Evolutionary conservation across 768 basidiomycete genomes (phyloP).

Genomic region (Pisolithus tinctorius): DNA sequence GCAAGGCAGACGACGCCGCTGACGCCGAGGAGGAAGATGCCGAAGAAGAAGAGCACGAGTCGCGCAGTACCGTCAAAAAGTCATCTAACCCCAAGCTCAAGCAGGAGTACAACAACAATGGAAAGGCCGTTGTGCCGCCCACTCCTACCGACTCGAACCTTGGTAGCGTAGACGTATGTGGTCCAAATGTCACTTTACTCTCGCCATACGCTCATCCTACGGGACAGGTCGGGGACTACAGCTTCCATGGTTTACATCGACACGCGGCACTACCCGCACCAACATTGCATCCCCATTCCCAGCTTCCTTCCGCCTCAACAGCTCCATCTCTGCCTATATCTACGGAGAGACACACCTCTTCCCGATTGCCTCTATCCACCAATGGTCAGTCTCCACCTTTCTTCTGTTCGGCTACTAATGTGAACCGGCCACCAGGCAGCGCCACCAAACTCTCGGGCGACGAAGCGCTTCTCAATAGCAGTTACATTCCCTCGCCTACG

Average conservation of each 20-base stretch:
- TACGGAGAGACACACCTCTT: slow-evolving; percentile 27
- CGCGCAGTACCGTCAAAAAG: slow-evolving; percentile 10
- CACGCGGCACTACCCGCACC: slow-evolving; percentile 29
- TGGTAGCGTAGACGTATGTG: slow-evolving; percentile 19
- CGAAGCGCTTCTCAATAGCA: slow-evolving; percentile 22
- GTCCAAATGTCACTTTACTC: neutral
- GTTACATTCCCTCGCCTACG: slow-evolving; percentile 27
- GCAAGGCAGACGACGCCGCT: slow-evolving; percentile 15
- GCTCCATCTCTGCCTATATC: slow-evolving; percentile 28
- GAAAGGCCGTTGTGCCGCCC: slow-evolving; percentile 13
- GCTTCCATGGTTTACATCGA: slow-evolving; percentile 20
- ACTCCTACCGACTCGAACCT: slow-evolving; percentile 14
- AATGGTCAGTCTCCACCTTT: slow-evolving; percentile 15
- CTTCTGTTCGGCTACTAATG: slow-evolving; percentile 23
- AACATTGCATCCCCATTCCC: slow-evolving; percentile 25
- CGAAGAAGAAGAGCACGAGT: slow-evolving; percentile 33
- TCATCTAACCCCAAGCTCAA: slow-evolving; percentile 23
- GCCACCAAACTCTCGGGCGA: slow-evolving; percentile 20
- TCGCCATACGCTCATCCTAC: slow-evolving; percentile 2
- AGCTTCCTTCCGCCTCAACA: slow-evolving; percentile 13
- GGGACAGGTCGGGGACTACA: slow-evolving; percentile 24
- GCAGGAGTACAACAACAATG: slow-evolving; percentile 17
- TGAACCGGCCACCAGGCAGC: slow-evolving; percentile 12
- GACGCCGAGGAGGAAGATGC: slow-evolving; percentile 33
- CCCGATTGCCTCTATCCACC: slow-evolving; percentile 21